Conservation (phyloP, 345 rosid genomes). For the Populus ilicifolia region DNA sequence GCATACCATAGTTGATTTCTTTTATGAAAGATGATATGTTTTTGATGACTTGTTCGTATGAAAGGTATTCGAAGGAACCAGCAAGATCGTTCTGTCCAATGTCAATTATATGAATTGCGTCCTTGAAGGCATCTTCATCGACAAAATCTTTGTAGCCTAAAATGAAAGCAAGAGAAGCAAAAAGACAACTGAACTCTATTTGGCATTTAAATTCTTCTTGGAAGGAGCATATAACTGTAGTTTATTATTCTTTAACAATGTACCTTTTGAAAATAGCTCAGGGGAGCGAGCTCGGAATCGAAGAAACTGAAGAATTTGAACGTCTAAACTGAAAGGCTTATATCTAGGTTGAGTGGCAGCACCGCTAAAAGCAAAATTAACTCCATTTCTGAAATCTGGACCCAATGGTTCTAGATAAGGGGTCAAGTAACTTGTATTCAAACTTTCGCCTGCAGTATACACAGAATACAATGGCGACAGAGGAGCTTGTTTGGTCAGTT, state of each 20-base stretch:
- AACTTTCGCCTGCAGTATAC: conserved; percentile 35
- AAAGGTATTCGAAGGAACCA: conserved; percentile 27
- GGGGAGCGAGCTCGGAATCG: conserved; percentile 39
- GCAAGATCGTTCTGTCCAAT: conserved; percentile 73
- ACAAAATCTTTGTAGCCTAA: conserved; percentile 39
- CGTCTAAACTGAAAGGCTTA: conserved; percentile 31
- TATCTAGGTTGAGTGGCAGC: conserved; percentile 30
- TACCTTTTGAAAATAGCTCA: conserved; percentile 27
- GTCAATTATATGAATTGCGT: conserved; percentile 57
- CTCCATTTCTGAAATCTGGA: conserved; percentile 36
- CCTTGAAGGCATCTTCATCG: conserved; percentile 35
- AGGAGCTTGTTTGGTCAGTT: too few species aligned
- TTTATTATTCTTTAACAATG: background rate
- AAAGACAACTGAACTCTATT: background rate
- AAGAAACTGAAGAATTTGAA: conserved; percentile 42
- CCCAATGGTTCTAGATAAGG: conserved; percentile 35
- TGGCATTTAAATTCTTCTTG: too few species aligned
- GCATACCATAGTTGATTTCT: conserved; percentile 48
- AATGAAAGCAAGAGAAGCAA: background rate
- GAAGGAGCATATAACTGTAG: too few species aligned
- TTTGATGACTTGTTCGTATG: conserved; percentile 32
- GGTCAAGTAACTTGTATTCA: conserved; percentile 30
- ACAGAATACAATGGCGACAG: background rate
- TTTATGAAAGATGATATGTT: conserved; percentile 47
- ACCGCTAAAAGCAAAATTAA: conserved; percentile 37